Conservation (phyloP, 192 early-diverging fungal species). For the Lobulomyces angularis region DNA sequence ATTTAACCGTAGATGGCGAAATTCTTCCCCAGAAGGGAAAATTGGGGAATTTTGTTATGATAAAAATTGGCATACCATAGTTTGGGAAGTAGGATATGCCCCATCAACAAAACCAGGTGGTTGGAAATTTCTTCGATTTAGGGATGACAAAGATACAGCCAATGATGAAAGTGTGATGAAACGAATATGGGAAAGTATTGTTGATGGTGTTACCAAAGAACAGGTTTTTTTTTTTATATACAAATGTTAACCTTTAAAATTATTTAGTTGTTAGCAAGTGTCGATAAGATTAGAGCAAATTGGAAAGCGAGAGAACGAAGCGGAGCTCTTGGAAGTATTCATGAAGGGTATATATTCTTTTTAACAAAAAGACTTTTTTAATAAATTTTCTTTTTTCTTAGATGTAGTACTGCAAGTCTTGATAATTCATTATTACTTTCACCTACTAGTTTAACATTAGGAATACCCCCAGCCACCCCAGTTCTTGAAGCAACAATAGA, state of each 20-base stretch:
- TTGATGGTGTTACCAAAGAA: slow-evolving; percentile 54
- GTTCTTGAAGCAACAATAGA: too few relatives aligned
- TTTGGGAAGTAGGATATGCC: slow-evolving; percentile 13
- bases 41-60: slow-evolving; percentile 17
- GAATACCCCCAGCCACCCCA: too few relatives aligned
- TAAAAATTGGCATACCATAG: slow-evolving; percentile 8
- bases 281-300: slow-evolving; percentile 9
- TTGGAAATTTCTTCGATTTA: slow-evolving; percentile 6
- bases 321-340: neutral
- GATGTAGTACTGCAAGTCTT: too few relatives aligned
- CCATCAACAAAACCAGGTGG: neutral
- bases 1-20: slow-evolving; percentile 5
- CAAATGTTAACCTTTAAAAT: slow-evolving; percentile 1
- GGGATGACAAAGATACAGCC: slow-evolving; percentile 64
- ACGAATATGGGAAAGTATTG: slow-evolving; percentile 55
- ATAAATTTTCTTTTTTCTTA: too few relatives aligned
- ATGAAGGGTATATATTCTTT: neutral
- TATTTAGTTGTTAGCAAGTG: slow-evolving; percentile 4
- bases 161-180: slow-evolving; percentile 52
- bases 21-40: slow-evolving; percentile 10
- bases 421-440: too few relatives aligned
- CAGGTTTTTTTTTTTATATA: slow-evolving; percentile 14
- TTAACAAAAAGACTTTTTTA: neutral
- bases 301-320: slow-evolving; percentile 14
- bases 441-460: too few relatives aligned